Base-by-base conservation (phyloP, 768 basidiomycete genomes). In the Boletus subparvulus region DNA sequence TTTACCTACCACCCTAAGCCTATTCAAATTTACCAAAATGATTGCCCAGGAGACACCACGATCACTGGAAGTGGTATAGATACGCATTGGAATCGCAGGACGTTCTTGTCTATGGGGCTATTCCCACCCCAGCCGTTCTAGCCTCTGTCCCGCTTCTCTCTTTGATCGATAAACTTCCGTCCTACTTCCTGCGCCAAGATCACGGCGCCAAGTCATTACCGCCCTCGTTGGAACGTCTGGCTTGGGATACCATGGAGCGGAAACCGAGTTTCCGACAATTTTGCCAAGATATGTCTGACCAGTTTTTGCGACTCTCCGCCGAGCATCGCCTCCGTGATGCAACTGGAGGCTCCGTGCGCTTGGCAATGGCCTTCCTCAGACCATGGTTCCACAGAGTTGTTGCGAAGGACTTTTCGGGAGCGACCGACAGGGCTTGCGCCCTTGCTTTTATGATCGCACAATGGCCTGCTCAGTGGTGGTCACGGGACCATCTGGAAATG, bases 1-100 rank as follows among this genome's bases (percentile, higher is more conserved):
- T 55, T 24, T 48, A 2, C 52, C 46, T 50, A 40, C 37, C 39
- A 33, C 51, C 17, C 37, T 30, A 35, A 39, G 47, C 17, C 26
- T 30, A n/a, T 26, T 40, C 28, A 19, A 17, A 50, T 32, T 52
- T 40, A 49, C 32, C 30, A 26, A 62, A 14, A n/a, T 30, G 5
- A 16, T 43, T 37, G 11, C 47, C 1, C 58, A 88, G 86, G 61
- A 83, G 83, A 47, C 80, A 82, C 60, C 68, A 74, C 30, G 81
- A 86, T 59, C 82, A 88, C 67, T 85, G 84, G 84, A 87, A 85
- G 69, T 91, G 88, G 89, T 82, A 85, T 57, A 82, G 83, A 55
- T 87, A 84, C 65, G 85, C 87, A 11, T 75, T 85, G 56, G 89
- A 91, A 65, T 85, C 90, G 11, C 90, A 91, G 66, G 81, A 84